These are phyloP conservation scores for Haplosporangium gracile DNA, from an alignment of 192 early-diverging fungal species.

Conservation along the genomic window DNA sequence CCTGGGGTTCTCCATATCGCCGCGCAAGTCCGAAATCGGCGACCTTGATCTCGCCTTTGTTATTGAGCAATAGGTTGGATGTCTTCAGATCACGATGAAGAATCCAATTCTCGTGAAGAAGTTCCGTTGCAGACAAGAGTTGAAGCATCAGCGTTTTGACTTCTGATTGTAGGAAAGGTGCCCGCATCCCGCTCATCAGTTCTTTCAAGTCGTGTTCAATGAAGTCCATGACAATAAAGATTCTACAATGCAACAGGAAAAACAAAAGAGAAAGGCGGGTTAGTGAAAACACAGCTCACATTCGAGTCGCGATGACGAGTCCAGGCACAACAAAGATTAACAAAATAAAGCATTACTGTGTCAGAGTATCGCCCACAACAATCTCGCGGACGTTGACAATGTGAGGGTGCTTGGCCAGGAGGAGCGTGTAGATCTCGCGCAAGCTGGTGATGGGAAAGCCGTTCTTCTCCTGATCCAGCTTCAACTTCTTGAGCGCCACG, in stretches of 20 bases:
- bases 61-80: slow-evolving; percentile 71
- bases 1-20: slow-evolving; percentile 72
- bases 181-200: slow-evolving; percentile 87
- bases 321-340: background rate
- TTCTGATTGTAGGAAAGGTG: slow-evolving; percentile 89
- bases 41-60: slow-evolving; percentile 72
- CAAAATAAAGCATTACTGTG: slow-evolving; percentile 61
- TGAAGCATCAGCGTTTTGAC: slow-evolving; percentile 84
- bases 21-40: slow-evolving; percentile 81
- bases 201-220: slow-evolving; percentile 95
- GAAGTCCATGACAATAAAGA: slow-evolving; percentile 99
- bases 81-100: slow-evolving; percentile 80
- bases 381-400: slow-evolving; percentile 88
- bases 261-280: background rate
- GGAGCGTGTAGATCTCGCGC: slow-evolving; percentile 82
- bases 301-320: background rate
- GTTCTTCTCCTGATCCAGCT: slow-evolving; percentile 69
- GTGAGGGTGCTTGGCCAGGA: slow-evolving; percentile 85
- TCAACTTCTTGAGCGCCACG: slow-evolving; percentile 69
- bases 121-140: slow-evolving; percentile 69
- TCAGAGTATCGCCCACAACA: slow-evolving; percentile 72
- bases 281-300: background rate
- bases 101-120: slow-evolving; percentile 77
- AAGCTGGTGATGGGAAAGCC: slow-evolving; percentile 87
- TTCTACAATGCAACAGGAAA: slow-evolving; percentile 62